Conservation (phyloP, 2,329 filamentous ascomycete genomes). For the Grosmannia huntii region DNA sequence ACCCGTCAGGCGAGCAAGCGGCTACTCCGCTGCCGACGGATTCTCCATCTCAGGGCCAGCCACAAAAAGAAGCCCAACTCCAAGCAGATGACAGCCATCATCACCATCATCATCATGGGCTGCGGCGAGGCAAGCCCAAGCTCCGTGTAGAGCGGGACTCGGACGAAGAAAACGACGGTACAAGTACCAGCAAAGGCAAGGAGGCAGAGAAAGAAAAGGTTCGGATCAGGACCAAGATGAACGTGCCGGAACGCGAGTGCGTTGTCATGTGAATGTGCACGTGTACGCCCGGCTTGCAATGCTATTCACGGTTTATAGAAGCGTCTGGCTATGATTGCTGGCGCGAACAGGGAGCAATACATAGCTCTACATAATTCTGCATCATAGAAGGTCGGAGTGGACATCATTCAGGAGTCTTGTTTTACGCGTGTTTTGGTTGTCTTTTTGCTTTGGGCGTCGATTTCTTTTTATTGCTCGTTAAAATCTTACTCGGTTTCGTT, state of each 20-base stretch:
- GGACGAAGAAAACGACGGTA: not conserved
- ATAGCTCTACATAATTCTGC: not conserved
- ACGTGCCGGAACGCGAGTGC: slow-evolving; percentile 20
- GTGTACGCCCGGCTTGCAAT: not conserved
- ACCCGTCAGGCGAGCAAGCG: not conserved
- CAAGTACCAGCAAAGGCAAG: slow-evolving; percentile 13
- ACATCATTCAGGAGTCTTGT: not conserved
- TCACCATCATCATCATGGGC: slow-evolving; percentile 12
- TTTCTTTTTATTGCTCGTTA: not conserved
- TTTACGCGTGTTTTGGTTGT: not conserved
- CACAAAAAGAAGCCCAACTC: not conserved
- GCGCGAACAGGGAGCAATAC: not conserved
- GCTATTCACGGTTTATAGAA: not conserved
- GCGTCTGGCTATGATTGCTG: not conserved
- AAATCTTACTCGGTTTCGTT: not conserved
- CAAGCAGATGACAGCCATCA: slow-evolving; percentile 1
- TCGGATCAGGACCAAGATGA: slow-evolving; percentile 9
- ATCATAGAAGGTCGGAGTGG: not conserved
- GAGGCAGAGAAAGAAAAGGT: slow-evolving; percentile 15
- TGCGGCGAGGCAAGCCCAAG: slow-evolving; percentile 11
- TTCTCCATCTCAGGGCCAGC: not conserved
- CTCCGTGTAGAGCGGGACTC: slow-evolving; percentile 3
- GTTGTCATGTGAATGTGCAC: slow-evolving; percentile 16
- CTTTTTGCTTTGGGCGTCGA: not conserved
- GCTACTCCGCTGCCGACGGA: not conserved